Evolutionary conservation across 1,284 basidiomycete species (phyloP), one percentile per base, ranked within the genome.

Genomic region (Fereydounia khargensis): DNA sequence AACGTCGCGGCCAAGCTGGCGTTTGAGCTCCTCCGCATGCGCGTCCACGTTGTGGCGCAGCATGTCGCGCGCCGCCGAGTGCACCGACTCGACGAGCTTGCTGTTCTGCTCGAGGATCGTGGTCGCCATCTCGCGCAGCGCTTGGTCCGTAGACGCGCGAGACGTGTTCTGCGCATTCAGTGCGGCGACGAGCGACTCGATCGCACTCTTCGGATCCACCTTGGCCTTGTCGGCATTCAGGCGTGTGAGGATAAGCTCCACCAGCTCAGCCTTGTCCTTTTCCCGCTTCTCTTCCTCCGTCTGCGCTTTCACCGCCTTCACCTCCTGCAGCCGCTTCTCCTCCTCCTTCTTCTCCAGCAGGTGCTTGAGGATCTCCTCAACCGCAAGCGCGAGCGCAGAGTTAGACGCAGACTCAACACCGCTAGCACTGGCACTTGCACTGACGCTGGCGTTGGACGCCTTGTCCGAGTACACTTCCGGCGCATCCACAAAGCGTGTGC

Each of bases 351-450:
- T 42, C 39, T 58, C 51, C 7, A 69, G 40, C 2, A 69, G 59
- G 28, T 71, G 68, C 49, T 69, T 69, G 35, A 71, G 54, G 31
- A 71, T 68, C 42, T 70, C 68, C 35, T 70, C 68, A 0, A 70
- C 66, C 3, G 68, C 68, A 3, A 65, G 38, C 2, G 65, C 64
- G 4, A 70, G 54, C 6, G 66, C 68, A 6, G 38, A 44, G 0
- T 47, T 50, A 1, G n/a, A n/a, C n/a, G n/a, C n/a, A n/a, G n/a
- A n/a, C n/a, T n/a, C n/a, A n/a, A n/a, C 28, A 11, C 14, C 17
- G 28, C 28, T 30, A 11, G 28, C 14, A 6, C 28, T 16, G 13
- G 14, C 28, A 30, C 25, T 14, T 8, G 8, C 25, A 14, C 25
- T 27, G 25, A 8, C 14, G 8, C 8, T 27, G 25, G 8, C 14